Conservation (phyloP, 2,329 filamentous ascomycete genomes). For the Colletotrichum cordylinicola region DNA sequence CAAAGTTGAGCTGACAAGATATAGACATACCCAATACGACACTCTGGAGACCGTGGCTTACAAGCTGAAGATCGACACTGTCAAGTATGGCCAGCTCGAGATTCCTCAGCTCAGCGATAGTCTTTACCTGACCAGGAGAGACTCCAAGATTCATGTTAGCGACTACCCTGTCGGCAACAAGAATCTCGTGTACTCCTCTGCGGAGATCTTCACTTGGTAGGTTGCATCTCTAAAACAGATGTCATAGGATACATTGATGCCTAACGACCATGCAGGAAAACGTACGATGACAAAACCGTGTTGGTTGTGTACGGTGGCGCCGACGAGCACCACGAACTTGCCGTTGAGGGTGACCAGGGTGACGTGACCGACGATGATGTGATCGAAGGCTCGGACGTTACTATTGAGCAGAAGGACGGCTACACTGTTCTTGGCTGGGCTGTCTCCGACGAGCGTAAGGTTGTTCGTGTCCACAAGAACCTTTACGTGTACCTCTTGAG, state of each 20-base stretch:
- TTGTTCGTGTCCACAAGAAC: constrained; percentile 12
- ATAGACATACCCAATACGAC: constrained; percentile 66
- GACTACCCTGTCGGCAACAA: constrained; percentile 65
- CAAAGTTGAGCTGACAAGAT: fast-evolving
- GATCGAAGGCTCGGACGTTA: constrained; percentile 13
- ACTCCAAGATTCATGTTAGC: constrained; percentile 68
- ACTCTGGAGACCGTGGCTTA: constrained; percentile 61
- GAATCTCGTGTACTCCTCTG: constrained; percentile 69
- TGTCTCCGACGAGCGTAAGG: constrained; percentile 19
- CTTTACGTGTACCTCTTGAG: constrained; percentile 29
- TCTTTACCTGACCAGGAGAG: constrained; percentile 62
- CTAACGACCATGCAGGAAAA: no score
- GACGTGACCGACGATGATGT: background rate
- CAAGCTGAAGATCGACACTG: constrained; percentile 63
- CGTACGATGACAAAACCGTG: constrained; percentile 60
- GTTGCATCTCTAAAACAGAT: no score
- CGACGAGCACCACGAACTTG: constrained; percentile 65
- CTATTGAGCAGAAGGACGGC: constrained; percentile 6
- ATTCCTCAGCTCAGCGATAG: constrained; percentile 61
- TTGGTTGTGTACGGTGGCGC: constrained; percentile 66
- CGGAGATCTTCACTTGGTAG: constrained; percentile 66
- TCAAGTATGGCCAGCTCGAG: constrained; percentile 51
- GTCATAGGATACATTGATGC: no score
- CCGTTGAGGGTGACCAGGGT: constrained; percentile 33
- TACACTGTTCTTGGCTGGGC: constrained; percentile 22